Evolutionary conservation across 495 filamentous ascomycete species (phyloP), one percentile per base, ranked within the genome.

Genomic region (Rusavskia elegans): DNA sequence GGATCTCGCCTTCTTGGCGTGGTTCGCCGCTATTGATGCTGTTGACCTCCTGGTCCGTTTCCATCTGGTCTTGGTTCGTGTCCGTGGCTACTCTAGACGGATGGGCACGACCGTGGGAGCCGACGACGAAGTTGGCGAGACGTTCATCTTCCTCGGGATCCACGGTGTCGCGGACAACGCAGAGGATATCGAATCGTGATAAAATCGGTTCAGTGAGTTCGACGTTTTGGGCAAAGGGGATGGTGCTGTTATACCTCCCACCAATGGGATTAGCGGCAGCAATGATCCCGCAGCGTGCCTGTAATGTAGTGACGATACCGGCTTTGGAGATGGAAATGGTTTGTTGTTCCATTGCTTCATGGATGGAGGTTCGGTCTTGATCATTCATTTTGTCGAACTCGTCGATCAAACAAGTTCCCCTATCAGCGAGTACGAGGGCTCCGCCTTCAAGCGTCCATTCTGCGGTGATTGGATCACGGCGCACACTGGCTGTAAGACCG

Each of bases 361-460:
- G 93, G 64, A 99, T 99, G 21, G 86, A 93, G 1, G 93, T 99
- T 41, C 92, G 75, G 65, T 99, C 93, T 60, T 97, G 88, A 64
- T 99, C 93, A 68, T 99, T 99, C 93, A 99, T 99, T 75, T 99
- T 99, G 77, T 99, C 93, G 66, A 99, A 99, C 66, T 99, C 93
- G 64, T 99, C 93, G 59, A 99, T 99, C 30, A 99, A 73, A 63
- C 93, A 99, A 36, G 87, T 93, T 41, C 93, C 93, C 53, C 85
- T 83, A 66, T 99, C 93, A 25, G 93, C 93, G 36, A 99, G 77
- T 50, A 99, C 93, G 19, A 99, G 72, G 2, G 93, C 93, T 60
- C 93, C 93, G 57, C 93, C 93, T 71, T 99, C 93, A 19, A 99
- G 73, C 13, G 93, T 97, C 93, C 93, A 99, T 71, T 99, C 93